A percentile compares a stretch with the other conserved stretches of the same genome.
Evolutionary conservation across 2,329 filamentous ascomycete species (phyloP).

Genomic region (Fusarium paranaense): DNA sequence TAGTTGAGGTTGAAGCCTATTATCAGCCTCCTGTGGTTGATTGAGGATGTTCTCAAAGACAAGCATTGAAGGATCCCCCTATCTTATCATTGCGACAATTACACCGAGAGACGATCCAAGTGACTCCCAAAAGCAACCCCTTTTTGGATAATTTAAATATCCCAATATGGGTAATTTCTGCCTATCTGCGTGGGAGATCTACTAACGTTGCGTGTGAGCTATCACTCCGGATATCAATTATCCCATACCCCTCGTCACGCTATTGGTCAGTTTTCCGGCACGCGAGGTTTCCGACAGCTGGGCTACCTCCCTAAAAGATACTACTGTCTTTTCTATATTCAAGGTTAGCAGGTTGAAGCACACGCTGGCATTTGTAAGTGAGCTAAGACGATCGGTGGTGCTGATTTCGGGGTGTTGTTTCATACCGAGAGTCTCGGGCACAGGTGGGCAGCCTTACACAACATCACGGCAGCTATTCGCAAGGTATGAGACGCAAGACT

Average conservation of each 20-base stretch:
- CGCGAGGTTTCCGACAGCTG: neutral
- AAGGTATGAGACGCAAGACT: neutral
- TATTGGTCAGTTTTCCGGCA: constrained; percentile 6
- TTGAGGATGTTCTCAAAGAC: neutral
- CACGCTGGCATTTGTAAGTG: neutral
- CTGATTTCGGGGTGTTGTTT: neutral
- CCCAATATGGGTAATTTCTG: neutral
- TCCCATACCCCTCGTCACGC: neutral
- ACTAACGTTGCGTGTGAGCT: neutral
- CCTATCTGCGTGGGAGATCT: neutral
- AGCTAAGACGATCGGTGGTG: neutral
- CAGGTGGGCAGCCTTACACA: neutral
- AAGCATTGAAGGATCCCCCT: neutral
- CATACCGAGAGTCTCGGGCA: neutral
- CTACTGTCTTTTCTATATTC: neutral
- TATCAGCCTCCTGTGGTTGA: neutral
- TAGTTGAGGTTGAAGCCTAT: neutral
- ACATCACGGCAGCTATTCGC: neutral
- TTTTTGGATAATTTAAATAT: neutral
- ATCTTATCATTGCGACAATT: neutral
- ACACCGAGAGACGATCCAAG: neutral
- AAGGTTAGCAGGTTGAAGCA: neutral
- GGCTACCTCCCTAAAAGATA: neutral
- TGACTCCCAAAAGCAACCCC: neutral
- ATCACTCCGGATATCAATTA: neutral